Percentiles rank a stretch among this genome's conserved stretches.
phyloP scores from a whole-genome alignment of 495 filamentous ascomycete genomes.

The Thermochaetoides thermophila region DNA sequence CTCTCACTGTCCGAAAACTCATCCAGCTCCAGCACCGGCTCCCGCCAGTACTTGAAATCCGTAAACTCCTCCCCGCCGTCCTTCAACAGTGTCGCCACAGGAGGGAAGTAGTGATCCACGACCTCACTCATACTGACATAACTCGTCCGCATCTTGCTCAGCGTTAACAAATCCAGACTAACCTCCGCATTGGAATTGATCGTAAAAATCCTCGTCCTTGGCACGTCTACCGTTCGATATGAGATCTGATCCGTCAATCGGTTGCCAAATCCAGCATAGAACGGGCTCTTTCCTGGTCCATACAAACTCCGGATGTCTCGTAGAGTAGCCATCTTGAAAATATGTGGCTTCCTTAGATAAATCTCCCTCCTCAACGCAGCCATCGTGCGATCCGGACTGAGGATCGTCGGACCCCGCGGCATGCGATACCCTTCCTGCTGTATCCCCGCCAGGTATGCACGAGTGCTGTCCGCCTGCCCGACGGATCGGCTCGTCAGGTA shows the following conservation, averaged over 20 bases:
- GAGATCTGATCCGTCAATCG: conserved; percentile 90
- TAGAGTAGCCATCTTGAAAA: conserved; percentile 98
- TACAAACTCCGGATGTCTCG: conserved; percentile 87
- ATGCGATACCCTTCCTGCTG: conserved; percentile 74
- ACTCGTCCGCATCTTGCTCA: conserved; percentile 92
- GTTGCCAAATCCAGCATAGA: conserved; percentile 96
- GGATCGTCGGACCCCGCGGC: conserved; percentile 82
- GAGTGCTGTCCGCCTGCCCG: conserved; percentile 81
- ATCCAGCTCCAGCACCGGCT: conserved; percentile 55
- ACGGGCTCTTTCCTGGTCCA: conserved; percentile 61
- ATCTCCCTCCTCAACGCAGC: conserved; percentile 89
- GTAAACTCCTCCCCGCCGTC: conserved; percentile 75
- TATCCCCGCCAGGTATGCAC: conserved; percentile 82
- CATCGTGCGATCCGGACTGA: conserved; percentile 90
- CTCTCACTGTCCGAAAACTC: conserved; percentile 68
- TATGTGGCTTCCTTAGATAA: conserved; percentile 90
- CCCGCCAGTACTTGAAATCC: conserved; percentile 80
- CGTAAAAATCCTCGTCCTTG: conserved; percentile 86
- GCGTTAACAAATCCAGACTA: conserved; percentile 72
- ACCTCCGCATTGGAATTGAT: conserved; percentile 98
- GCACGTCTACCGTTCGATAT: conserved; percentile 91
- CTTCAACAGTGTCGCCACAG: conserved; percentile 58
- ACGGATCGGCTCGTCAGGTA: conserved; percentile 92
- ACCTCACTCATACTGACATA: conserved; percentile 95
- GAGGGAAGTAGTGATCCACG: conserved; percentile 93